phyloP scores from a whole-genome alignment of 192 early-diverging fungal genomes.

The Podila verticillata region DNA sequence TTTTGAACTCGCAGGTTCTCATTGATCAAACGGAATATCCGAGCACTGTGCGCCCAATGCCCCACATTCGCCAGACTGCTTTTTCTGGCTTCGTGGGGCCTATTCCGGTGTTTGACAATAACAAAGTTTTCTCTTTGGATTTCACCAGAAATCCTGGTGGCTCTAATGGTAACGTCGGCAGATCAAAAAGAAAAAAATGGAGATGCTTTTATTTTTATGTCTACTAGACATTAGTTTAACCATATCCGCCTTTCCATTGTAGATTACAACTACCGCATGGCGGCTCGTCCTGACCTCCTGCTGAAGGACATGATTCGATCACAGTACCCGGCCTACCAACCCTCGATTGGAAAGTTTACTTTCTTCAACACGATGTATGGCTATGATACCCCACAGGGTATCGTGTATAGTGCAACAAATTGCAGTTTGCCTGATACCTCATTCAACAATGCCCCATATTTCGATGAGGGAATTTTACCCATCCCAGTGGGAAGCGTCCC shows the following conservation, averaged over 20 bases:
- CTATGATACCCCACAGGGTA: neutral
- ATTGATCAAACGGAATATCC: conserved; percentile 33
- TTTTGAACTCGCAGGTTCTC: conserved; percentile 22
- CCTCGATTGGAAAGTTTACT: neutral
- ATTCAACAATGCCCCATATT: neutral
- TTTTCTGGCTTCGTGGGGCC: conserved; percentile 1
- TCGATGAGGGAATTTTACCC: conserved; percentile 2
- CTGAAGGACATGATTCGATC: conserved; percentile 54
- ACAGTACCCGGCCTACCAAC: conserved; percentile 45
- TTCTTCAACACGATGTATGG: conserved; percentile 48
- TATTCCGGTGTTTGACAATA: neutral
- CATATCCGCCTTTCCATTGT: neutral
- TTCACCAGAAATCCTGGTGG: conserved; percentile 6
- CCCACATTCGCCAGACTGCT: neutral
- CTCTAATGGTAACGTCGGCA: conserved; percentile 5
- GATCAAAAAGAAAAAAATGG: neutral
- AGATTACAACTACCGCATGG: conserved; percentile 54
- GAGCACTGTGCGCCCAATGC: neutral
- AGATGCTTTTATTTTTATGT: neutral
- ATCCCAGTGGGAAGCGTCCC: neutral
- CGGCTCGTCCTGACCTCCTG: conserved; percentile 56
- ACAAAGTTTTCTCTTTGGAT: conserved; percentile 34
- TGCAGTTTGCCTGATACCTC: neutral
- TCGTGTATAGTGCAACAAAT: neutral
- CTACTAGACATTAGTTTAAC: neutral